phyloP scores from a whole-genome alignment of 2,329 filamentous ascomycete species.

The Fusarium concolor region DNA sequence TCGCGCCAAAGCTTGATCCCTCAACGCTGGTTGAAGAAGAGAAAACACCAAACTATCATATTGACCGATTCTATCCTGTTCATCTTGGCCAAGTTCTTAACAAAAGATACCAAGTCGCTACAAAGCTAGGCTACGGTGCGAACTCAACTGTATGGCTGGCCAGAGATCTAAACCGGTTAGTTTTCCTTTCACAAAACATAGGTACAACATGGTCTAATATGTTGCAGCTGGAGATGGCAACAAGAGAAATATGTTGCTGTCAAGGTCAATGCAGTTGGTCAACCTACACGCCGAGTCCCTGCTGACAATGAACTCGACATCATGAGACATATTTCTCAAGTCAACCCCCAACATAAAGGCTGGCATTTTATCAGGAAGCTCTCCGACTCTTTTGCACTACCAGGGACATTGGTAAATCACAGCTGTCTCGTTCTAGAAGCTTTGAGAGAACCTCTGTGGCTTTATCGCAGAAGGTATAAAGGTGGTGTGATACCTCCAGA shows the following conservation, averaged over 20 bases:
- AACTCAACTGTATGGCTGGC: constrained; percentile 42
- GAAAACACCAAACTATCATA: constrained; percentile 31
- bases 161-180: constrained; percentile 31
- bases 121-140: constrained; percentile 38
- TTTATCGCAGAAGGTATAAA: constrained; percentile 38
- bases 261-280: constrained; percentile 30
- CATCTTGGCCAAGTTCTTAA: constrained; percentile 30
- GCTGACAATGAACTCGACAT: constrained; percentile 31
- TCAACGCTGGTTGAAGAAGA: constrained; percentile 28
- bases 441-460: constrained; percentile 43
- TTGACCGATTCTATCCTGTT: constrained; percentile 28
- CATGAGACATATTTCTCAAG: constrained; percentile 27
- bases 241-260: constrained; percentile 38
- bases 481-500: constrained; percentile 34
- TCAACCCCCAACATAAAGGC: constrained; percentile 28
- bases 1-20: constrained; percentile 30
- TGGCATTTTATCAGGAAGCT: constrained; percentile 40
- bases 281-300: background rate
- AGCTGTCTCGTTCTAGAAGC: constrained; percentile 37
- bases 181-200: background rate
- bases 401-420: constrained; percentile 12
- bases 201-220: background rate
- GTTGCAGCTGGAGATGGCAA: constrained; percentile 38
- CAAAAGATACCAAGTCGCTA: constrained; percentile 36
- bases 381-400: constrained; percentile 31